Percentiles rank a stretch among this genome's conserved stretches.
Evolutionary conservation across 139 green algal genomes (phyloP).

Genomic region (Volvox reticuliferus): DNA sequence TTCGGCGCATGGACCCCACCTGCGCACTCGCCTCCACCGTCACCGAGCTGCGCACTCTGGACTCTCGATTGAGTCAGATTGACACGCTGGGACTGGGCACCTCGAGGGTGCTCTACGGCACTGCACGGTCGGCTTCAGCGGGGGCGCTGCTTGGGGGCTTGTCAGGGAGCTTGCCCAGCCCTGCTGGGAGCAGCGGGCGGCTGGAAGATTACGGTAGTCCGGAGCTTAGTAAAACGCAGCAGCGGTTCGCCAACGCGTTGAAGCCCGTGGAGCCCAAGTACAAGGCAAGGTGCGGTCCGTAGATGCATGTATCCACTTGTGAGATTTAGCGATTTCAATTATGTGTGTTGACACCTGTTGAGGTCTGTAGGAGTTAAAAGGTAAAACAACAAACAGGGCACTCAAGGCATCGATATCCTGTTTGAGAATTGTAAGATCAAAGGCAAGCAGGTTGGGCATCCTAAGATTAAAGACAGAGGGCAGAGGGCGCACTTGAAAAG

Average conservation of each 20-base stretch:
- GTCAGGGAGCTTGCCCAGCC: background rate
- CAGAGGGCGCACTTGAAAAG: too few species aligned
- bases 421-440: too few species aligned
- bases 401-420: too few species aligned
- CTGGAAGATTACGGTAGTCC: conserved; percentile 49
- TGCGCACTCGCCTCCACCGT: conserved; percentile 22
- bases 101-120: conserved; percentile 47
- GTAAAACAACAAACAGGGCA: background rate
- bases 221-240: conserved; percentile 39
- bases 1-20: conserved; percentile 13
- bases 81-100: conserved; percentile 24
- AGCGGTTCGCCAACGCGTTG: conserved; percentile 4
- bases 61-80: conserved; percentile 35
- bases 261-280: conserved; percentile 9
- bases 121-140: conserved; percentile 21
- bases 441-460: too few species aligned
- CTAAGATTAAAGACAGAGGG: too few species aligned
- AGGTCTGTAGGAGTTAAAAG: background rate
- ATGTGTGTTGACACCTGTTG: background rate
- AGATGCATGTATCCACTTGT: too few species aligned
- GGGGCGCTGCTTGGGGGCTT: background rate
- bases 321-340: too few species aligned
- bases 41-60: conserved; percentile 32
- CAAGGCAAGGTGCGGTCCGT: background rate
- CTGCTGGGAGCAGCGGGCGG: background rate